phyloP scores from a whole-genome alignment of 371 early-diverging fungal genomes.

The Mucor racemosus region DNA sequence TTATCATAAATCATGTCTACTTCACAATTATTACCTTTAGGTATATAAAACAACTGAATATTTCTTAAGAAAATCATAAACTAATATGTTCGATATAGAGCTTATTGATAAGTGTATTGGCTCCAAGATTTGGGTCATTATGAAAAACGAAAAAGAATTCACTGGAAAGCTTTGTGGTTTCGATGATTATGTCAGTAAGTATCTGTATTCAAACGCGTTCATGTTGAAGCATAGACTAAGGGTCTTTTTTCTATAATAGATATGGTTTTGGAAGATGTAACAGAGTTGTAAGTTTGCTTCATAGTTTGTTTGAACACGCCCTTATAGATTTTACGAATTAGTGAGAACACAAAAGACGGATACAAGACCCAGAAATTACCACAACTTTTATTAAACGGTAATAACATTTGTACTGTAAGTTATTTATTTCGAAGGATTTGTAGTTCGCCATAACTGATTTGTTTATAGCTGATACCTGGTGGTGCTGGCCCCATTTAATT shows the following conservation, averaged over 20 bases:
- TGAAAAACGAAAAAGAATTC: slow-evolving; percentile 97
- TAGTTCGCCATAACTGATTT: background rate
- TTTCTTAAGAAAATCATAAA: background rate
- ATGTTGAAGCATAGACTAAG: background rate
- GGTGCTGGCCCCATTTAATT: slow-evolving; percentile 35
- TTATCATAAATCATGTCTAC: slow-evolving; percentile 27
- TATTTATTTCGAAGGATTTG: background rate
- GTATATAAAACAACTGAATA: slow-evolving; percentile 14
- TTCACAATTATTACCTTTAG: slow-evolving; percentile 55
- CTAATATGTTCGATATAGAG: slow-evolving; percentile 58
- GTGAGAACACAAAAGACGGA: slow-evolving; percentile 82
- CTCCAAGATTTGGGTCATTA: slow-evolving; percentile 94
- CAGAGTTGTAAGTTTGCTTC: slow-evolving; percentile 59
- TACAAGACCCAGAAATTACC: slow-evolving; percentile 76
- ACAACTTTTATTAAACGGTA: slow-evolving; percentile 94
- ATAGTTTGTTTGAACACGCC: background rate
- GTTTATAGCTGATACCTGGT: slow-evolving; percentile 49
- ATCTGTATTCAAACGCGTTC: background rate
- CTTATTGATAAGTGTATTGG: slow-evolving; percentile 98
- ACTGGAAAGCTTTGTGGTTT: slow-evolving; percentile 95
- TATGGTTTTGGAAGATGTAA: slow-evolving; percentile 96
- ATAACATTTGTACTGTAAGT: slow-evolving; percentile 92
- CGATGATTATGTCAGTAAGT: slow-evolving; percentile 96
- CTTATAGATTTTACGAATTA: slow-evolving; percentile 25
- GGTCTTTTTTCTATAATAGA: slow-evolving; percentile 53